Evolutionary conservation across 2,329 filamentous ascomycete species (phyloP), one percentile per base, ranked within the genome.

Genomic region (Monosporascus cannonballus): DNA sequence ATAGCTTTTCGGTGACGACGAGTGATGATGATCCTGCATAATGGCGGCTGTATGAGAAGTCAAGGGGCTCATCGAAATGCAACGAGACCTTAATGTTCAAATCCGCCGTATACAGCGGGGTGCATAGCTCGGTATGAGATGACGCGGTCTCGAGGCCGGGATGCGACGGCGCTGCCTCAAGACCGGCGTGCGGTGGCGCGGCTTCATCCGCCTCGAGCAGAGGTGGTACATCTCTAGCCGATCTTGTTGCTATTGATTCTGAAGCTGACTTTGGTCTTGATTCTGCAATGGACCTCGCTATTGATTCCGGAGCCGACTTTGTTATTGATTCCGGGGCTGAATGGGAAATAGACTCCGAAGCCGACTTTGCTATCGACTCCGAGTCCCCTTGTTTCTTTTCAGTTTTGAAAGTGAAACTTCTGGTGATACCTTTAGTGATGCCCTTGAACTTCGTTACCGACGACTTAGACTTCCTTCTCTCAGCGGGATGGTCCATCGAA

Each of bases 11-110:
- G 41, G 73, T 73, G 47, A 72, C 70, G 17, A 68, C 63, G 47
- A 81, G 71, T 36, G 60, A 62, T 3, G 70, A 61, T 1, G 78
- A 80, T 53, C 73, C 71, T 51, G 70, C 69, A 60, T 80, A 81
- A 53, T 70, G 71, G 48, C 73, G 71, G 48, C 61, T 68, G 61
- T 78, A 76, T 24, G 71, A 67, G 49, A 71, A 70, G 45, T 72
- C 69, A 47, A 73, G 62, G 6, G 74, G 75, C 38, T 72, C 70
- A 48, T 73, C 71, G 58, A 79, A 79, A 47, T 67, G 72, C 59
- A 78, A 67, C 30, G 71, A 71, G 49, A 77, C 69, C 25, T 73
- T 70, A 17, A 79, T 70, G 34, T 69, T 66, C 27, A 79, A 65
- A 49, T 61, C 65, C 25, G 61, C 53, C 46, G 57, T 46, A 46